These are phyloP conservation scores for Marasmius fiardii DNA, from an alignment of 1,284 basidiomycete genomes.

Conservation along the genomic window DNA sequence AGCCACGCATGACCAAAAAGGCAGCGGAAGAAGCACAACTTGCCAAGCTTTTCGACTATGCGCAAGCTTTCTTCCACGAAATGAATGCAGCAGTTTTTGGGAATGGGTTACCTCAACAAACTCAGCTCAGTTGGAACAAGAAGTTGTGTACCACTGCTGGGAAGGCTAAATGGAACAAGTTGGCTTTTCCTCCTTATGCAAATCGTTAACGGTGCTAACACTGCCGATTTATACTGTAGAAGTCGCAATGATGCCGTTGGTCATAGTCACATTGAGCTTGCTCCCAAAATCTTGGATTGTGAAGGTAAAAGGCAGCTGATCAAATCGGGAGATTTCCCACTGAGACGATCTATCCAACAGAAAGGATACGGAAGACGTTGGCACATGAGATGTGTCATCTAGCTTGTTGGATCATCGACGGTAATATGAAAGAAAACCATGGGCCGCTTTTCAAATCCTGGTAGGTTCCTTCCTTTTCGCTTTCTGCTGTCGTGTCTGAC, in stretches of 20 bases:
- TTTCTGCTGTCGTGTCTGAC: background rate
- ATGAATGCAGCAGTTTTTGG: conserved; percentile 79
- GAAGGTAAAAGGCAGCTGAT: conserved; percentile 44
- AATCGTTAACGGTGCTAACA: background rate
- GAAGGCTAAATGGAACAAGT: conserved; percentile 69
- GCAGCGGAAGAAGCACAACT: conserved; percentile 40
- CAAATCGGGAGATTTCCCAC: background rate
- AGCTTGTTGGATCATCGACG: conserved; percentile 77
- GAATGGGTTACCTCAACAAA: conserved; percentile 62
- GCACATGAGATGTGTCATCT: conserved; percentile 89
- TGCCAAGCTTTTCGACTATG: conserved; percentile 48
- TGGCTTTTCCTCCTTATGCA: conserved; percentile 16
- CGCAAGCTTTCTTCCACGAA: conserved; percentile 73
- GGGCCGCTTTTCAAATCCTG: conserved; percentile 69
- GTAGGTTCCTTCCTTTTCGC: conserved; percentile 33
- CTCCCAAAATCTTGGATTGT: conserved; percentile 73
- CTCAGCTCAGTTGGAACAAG: conserved; percentile 71
- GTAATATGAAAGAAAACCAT: conserved; percentile 63
- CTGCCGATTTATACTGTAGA: background rate
- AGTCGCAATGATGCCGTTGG: conserved; percentile 51
- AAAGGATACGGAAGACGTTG: conserved; percentile 74
- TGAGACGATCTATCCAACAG: conserved; percentile 30
- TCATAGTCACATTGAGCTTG: conserved; percentile 66
- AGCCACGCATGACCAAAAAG: conserved; percentile 41
- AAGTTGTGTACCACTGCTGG: conserved; percentile 75